A percentile compares a stretch with the other conserved stretches of the same genome.
Evolutionary conservation across 768 basidiomycete species (phyloP).

Genomic region (Coprinellus micaceus): DNA sequence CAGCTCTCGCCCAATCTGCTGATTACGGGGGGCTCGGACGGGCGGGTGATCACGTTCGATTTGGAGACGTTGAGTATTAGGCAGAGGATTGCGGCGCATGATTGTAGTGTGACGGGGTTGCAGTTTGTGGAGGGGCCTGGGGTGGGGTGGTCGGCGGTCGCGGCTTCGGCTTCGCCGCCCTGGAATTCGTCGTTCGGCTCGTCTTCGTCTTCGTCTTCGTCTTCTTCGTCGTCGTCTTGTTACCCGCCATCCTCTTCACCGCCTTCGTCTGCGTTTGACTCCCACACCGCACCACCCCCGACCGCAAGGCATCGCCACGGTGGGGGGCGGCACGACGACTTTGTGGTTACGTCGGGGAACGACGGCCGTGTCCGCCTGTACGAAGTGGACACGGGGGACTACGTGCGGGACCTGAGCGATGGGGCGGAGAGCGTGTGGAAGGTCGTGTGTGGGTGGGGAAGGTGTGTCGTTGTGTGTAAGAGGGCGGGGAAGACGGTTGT

Average conservation of each 20-base stretch:
- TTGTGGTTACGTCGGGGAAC: slow-evolving; percentile 81
- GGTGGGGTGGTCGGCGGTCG: not conserved
- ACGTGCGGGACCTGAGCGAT: slow-evolving; percentile 75
- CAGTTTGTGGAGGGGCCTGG: slow-evolving; percentile 62
- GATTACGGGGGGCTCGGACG: slow-evolving; percentile 85
- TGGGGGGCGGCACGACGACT: slow-evolving; percentile 37
- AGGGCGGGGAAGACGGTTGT: slow-evolving; percentile 78
- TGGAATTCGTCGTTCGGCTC: no score
- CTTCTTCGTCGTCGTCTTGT: no score
- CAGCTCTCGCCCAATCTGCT: slow-evolving; percentile 69
- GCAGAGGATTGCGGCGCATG: slow-evolving; percentile 82
- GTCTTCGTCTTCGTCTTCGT: no score
- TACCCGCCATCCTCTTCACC: no score
- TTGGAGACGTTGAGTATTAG: slow-evolving; percentile 37
- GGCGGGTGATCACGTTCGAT: slow-evolving; percentile 53
- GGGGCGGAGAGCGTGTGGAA: slow-evolving; percentile 86
- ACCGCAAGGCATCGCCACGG: no score
- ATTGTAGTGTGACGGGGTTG: slow-evolving; percentile 79
- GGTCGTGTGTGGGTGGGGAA: slow-evolving; percentile 60
- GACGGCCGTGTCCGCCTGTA: slow-evolving; percentile 80
- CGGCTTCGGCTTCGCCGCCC: no score
- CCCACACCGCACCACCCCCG: no score
- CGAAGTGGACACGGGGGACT: slow-evolving; percentile 59
- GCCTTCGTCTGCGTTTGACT: no score
- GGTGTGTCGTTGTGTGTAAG: slow-evolving; percentile 78